phyloP scores from a whole-genome alignment of 179 eudicot genomes.

The Spinacia oleracea region DNA sequence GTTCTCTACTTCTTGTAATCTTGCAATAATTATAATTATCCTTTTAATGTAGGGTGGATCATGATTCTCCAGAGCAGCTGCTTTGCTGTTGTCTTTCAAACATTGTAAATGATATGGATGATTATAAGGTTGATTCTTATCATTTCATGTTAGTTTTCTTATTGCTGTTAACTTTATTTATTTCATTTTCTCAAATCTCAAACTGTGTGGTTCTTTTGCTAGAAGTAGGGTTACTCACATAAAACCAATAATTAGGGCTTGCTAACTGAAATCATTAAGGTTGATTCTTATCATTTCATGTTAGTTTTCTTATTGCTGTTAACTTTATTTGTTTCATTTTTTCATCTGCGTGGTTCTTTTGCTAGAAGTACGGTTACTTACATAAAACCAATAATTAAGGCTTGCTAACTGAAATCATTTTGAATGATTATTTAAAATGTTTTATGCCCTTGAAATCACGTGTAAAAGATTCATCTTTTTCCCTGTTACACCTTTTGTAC shows the following conservation, averaged over 20 bases:
- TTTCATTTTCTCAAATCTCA: too few species aligned
- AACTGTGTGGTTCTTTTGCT: background rate
- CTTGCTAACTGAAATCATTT: background rate
- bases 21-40: background rate
- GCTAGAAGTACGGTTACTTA: background rate
- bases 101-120: conserved; percentile 18
- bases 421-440: background rate
- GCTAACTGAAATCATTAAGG: too few species aligned
- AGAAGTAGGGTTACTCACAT: background rate
- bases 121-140: conserved; percentile 36
- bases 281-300: conserved; percentile 14
- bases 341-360: background rate
- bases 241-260: too few species aligned
- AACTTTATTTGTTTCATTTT: too few species aligned
- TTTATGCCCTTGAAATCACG: background rate
- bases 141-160: background rate
- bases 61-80: conserved; percentile 26
- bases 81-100: conserved; percentile 32
- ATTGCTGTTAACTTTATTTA: too few species aligned
- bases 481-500: too few species aligned
- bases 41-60: conserved; percentile 28
- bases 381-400: background rate
- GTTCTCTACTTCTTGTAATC: background rate
- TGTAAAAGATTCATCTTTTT: background rate
- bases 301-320: background rate